Base-by-base conservation (phyloP, 179 eudicot genomes). In the Camellia oleifera region DNA sequence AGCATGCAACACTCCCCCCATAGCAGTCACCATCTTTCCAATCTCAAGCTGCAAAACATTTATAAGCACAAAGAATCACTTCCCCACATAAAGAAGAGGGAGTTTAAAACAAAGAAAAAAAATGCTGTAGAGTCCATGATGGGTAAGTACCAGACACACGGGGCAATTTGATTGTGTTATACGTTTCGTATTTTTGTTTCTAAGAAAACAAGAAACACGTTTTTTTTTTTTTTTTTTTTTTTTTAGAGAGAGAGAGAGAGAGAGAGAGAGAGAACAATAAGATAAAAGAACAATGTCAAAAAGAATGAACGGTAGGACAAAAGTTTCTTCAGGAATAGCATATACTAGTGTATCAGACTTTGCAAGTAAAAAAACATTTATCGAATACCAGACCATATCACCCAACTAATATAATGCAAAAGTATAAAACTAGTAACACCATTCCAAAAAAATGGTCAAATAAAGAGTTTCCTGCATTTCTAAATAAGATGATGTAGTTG, bases 1-100 rank as follows among this genome's bases (percentile, higher is more conserved):
- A 70, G 88, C 63, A 62, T 86, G 87, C 83, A 91, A 78, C 66
- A 77, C 88, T 81, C 99, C 99, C 76, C 97, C 94, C 99, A 96
- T 96, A 61, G 94, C 91, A 77, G 80, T 78, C 71, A 96, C 97
- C 85, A 91, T 83, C 86, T 91, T 91, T 80, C 79, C 88, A 79
- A 96, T 88, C 86, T 84, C 91, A 80, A 80, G 91, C 99, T 96
- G 88, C 86, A 86, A 82, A 14, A 64, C 52, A 78, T 62, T 18
- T 26, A 61, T 18, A 71, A 72, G 65, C 69, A 60, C 26, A 40
- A 45, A 20, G 17, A 60, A 32, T 75, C 17, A 75, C 40, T 13
- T 53, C 44, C 40, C 15, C 7, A 4, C 2, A 32, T 32, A 32
- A 32, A 32, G 40, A 32, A 32, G 40, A 32, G 40, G 40, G 40